Evolutionary conservation across 805 yeast species (phyloP), one percentile per base, ranked within the genome.

Genomic region (Starmerella bombi): DNA sequence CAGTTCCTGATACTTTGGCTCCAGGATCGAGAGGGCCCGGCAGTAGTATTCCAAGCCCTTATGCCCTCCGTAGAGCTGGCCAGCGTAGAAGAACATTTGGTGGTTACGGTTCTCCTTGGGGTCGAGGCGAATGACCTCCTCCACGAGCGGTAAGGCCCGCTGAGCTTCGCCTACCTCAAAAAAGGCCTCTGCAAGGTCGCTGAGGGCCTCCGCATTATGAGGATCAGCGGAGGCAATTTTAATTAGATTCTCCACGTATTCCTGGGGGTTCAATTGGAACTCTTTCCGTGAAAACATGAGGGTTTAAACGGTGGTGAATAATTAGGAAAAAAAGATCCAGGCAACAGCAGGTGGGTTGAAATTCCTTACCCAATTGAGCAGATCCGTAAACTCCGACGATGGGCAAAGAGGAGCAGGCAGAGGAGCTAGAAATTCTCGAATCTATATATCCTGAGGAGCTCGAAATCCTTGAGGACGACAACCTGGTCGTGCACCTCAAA

Each of bases 391-490:
- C 12, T 23, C 12, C 12, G 7, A 7, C 27, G 5, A 44, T 44
- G 48, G 45, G 48, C 86, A 56, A 60, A 38, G 94, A 82, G 58
- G 96, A 91, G 56, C 96, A 88, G 57, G 59, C 56, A 22, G 94
- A 88, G 61, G 98, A 88, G 59, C 58, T 91, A 34, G 96, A 86
- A 59, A 85, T 91, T 38, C 69, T 88, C 43, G 77, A 82, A 56
- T 77, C 93, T 15, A 88, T 88, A 41, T 88, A 91, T 58, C 98
- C 97, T 5, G 96, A 88, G 56, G 98, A 88, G 59, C 61, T 83
- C 25, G 61, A 57, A n/a, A 53, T 56, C 19, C 51, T 66, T 27
- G 55, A 71, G 1, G 70, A 69, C 17, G 59, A 65, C 5, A 66
- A 66, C 28, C 81, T 74, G 56, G 66, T 72, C 32, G 70, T 88